Conservation (phyloP, 1,139 yeast genomes). For the Tardiomyces depauwii region DNA sequence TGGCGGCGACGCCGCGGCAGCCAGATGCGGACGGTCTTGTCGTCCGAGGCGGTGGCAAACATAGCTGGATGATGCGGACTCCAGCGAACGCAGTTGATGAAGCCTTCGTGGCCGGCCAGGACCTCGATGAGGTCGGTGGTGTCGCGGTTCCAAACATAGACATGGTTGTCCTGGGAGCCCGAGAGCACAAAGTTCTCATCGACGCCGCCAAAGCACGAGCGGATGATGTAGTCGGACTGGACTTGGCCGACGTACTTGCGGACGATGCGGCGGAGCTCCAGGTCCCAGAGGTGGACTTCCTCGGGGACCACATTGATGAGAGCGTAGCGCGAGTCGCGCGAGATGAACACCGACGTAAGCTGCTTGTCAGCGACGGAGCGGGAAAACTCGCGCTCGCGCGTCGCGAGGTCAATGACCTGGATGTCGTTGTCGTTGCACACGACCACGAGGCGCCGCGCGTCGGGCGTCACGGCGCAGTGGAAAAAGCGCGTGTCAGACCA, state of each 20-base stretch:
- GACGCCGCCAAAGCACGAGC: slow-evolving; percentile 67
- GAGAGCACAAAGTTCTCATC: slow-evolving; percentile 62
- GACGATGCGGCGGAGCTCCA: slow-evolving; percentile 36
- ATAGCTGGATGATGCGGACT: slow-evolving; percentile 40
- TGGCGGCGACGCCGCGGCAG: not conserved
- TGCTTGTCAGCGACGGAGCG: slow-evolving; percentile 29
- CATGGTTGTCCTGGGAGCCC: slow-evolving; percentile 75
- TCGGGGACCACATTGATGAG: slow-evolving; percentile 64
- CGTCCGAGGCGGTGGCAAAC: slow-evolving; percentile 85
- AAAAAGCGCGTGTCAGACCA: slow-evolving; percentile 24
- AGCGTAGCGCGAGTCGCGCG: slow-evolving; percentile 36
- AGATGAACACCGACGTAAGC: slow-evolving; percentile 38
- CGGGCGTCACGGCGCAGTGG: slow-evolving; percentile 55
- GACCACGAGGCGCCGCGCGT: slow-evolving; percentile 51
- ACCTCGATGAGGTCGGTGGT: slow-evolving; percentile 61
- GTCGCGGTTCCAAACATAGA: slow-evolving; percentile 71
- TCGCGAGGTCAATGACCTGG: slow-evolving; percentile 37
- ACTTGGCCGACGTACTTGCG: slow-evolving; percentile 62
- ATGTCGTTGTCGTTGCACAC: slow-evolving; percentile 48
- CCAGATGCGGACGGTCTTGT: slow-evolving; percentile 30
- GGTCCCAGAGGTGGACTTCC: slow-evolving; percentile 73
- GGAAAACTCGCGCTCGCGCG: slow-evolving; percentile 15
- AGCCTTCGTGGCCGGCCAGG: slow-evolving; percentile 51
- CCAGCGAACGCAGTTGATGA: slow-evolving; percentile 76
- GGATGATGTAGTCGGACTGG: slow-evolving; percentile 39